Evolutionary conservation across 2,329 filamentous ascomycete genomes (phyloP), one percentile per base, ranked within the genome.

Genomic region (Geosmithia putterillii): DNA sequence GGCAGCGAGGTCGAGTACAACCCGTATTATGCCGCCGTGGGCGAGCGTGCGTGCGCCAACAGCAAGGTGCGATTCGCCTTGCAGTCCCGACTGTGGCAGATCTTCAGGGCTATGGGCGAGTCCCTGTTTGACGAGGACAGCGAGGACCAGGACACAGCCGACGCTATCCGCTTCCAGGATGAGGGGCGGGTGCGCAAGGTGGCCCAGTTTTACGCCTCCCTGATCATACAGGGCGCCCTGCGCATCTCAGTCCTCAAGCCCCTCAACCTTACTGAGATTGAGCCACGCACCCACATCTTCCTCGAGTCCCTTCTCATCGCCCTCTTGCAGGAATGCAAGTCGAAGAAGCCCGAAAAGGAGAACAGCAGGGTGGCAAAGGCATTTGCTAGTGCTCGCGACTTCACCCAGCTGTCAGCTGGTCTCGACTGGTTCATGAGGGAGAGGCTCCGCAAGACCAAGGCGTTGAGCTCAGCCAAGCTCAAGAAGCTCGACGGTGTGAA

Each of bases 21-120:
- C 54, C 86, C 85, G 1, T 98, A 94, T 64, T 98, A 98, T 58
- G 85, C 86, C 0, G 69, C 95, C 1, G 81, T 98, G 34, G 88
- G 87, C 9, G 77, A 76, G 40, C 81, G 81, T 49, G 71, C 95
- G 8, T 94, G 88, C 54, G 69, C 70, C 3, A 85, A 89, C 47
- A 79, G 15, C 28, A 79, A 80, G 52, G 73, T 94, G 51, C 78
- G 79, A 47, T 90, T 90, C 64, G 81, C 86, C 2, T 94, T 96
- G 57, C 86, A 92, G 57, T 88, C 90, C 53, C 78, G 82, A 7
- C 67, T 96, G 1, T 94, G 89, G 81, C 86, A 84, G 52, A 70
- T 90, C 9, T 94, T 95, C 62, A 81, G 83, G 53, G 74, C 79
- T 32, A 76, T 95, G 62, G 90, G 88, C n/a, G 89, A 95, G 60